A percentile compares a stretch with the other conserved stretches of the same genome.
Evolutionary conservation across 331 rosid species (phyloP).

Genomic region (Malus hybrid): DNA sequence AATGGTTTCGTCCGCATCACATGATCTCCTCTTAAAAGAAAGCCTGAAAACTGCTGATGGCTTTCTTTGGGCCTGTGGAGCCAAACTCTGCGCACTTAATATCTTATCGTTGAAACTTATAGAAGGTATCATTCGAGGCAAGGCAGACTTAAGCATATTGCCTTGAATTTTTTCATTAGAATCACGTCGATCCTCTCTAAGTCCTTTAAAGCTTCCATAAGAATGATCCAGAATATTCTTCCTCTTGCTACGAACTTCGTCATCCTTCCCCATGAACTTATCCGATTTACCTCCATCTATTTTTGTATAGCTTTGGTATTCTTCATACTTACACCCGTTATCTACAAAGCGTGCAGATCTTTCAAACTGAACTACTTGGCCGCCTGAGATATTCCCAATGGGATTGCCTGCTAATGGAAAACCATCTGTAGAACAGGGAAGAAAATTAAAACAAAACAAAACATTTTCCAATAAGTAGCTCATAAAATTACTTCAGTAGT

Average conservation of each 20-base stretch:
- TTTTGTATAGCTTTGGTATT: slow-evolving; percentile 61
- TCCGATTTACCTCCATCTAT: slow-evolving; percentile 57
- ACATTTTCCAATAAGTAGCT: no score
- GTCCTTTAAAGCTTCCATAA: slow-evolving; percentile 58
- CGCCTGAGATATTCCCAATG: slow-evolving; percentile 43
- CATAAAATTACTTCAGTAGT: no score
- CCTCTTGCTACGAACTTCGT: slow-evolving; percentile 33
- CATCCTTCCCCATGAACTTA: slow-evolving; percentile 31
- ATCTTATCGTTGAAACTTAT: slow-evolving; percentile 66
- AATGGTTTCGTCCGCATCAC: slow-evolving; percentile 59
- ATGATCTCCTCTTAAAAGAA: slow-evolving; percentile 76
- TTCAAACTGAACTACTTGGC: slow-evolving; percentile 78
- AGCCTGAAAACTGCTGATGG: slow-evolving; percentile 63
- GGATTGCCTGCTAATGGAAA: slow-evolving; percentile 44
- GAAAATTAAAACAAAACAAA: neutral
- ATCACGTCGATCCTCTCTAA: slow-evolving; percentile 39
- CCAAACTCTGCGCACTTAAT: slow-evolving; percentile 20
- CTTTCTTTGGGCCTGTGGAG: slow-evolving; percentile 39
- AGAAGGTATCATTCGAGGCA: slow-evolving; percentile 38
- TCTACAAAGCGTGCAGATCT: slow-evolving; percentile 62
- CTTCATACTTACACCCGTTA: slow-evolving; percentile 53
- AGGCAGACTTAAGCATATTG: slow-evolving; percentile 21
- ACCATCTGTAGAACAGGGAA: slow-evolving; percentile 37
- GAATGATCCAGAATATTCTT: slow-evolving; percentile 30
- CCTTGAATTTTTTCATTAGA: slow-evolving; percentile 43